These are phyloP conservation scores for Coemansia sp. DNA, from an alignment of 192 early-diverging fungal species.

Conservation along the genomic window DNA sequence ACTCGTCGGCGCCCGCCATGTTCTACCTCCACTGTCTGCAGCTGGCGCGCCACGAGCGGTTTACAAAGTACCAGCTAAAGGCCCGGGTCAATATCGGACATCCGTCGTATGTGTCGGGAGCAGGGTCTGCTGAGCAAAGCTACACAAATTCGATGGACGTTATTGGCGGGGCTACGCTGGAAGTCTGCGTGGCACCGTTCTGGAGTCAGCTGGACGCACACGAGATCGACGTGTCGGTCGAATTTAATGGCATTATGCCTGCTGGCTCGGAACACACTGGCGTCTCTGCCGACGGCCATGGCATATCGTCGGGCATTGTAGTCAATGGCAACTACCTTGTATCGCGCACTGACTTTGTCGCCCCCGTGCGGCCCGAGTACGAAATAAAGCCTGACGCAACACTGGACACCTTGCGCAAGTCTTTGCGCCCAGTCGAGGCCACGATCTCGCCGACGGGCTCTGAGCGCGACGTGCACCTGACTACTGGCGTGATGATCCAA, in stretches of 20 bases:
- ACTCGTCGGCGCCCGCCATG: constrained; percentile 58
- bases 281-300: constrained; percentile 37
- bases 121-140: constrained; percentile 61
- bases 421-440: constrained; percentile 67
- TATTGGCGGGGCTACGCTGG: constrained; percentile 70
- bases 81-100: constrained; percentile 63
- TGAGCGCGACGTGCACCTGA: constrained; percentile 74
- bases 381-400: constrained; percentile 59
- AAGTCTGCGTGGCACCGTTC: constrained; percentile 85
- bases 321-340: constrained; percentile 57
- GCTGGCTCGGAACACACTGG: constrained; percentile 36
- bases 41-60: constrained; percentile 70
- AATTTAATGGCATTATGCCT: constrained; percentile 78
- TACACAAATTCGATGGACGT: constrained; percentile 63
- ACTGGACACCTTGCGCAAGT: constrained; percentile 65
- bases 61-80: constrained; percentile 61
- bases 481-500: constrained; percentile 68
- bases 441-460: constrained; percentile 64
- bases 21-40: constrained; percentile 78
- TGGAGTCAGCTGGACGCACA: constrained; percentile 82
- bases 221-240: constrained; percentile 66
- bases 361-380: constrained; percentile 76
- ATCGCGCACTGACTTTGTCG: constrained; percentile 71
- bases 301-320: constrained; percentile 16
- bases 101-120: constrained; percentile 64